These are phyloP conservation scores for Apiotrichum sp. DNA, from an alignment of 1,284 basidiomycete genomes.

Conservation along the genomic window DNA sequence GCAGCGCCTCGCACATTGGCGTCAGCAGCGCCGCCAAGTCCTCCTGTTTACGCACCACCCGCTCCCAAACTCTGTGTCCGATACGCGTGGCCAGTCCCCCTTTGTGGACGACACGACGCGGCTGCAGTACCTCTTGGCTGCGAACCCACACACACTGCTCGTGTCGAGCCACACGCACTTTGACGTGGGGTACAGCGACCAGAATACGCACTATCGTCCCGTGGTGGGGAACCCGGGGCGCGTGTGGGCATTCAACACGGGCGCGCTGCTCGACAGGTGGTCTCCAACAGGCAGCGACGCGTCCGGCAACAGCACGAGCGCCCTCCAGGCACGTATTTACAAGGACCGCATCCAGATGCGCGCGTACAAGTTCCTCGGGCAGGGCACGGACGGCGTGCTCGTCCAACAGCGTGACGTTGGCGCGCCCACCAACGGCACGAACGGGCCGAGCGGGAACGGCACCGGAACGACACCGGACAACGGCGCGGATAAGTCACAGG, in stretches of 20 bases:
- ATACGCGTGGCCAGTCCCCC: neutral
- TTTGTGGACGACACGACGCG: neutral
- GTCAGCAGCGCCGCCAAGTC: neutral
- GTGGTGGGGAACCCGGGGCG: neutral
- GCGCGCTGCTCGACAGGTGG: neutral
- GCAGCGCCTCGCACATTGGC: neutral
- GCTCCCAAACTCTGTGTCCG: neutral
- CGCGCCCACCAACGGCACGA: neutral
- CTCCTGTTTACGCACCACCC: conserved; percentile 3
- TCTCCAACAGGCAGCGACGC: neutral
- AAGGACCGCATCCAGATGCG: conserved; percentile 2
- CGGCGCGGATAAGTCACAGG: too few relatives aligned
- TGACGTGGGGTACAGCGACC: conserved; percentile 3
- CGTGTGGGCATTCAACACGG: conserved; percentile 5
- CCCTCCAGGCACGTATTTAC: conserved; percentile 1
- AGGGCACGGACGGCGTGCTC: neutral
- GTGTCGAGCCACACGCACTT: conserved; percentile 5
- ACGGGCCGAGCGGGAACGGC: too few relatives aligned
- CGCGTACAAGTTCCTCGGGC: conserved; percentile 1
- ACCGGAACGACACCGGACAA: too few relatives aligned
- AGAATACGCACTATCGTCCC: conserved; percentile 3
- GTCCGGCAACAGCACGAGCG: neutral
- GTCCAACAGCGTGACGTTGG: conserved; percentile 1
- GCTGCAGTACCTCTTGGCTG: conserved; percentile 1
- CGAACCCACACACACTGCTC: conserved; percentile 4